Evolutionary conservation across 2,329 filamentous ascomycete genomes (phyloP).

Genomic region (Cladophialophora chaetospira): DNA sequence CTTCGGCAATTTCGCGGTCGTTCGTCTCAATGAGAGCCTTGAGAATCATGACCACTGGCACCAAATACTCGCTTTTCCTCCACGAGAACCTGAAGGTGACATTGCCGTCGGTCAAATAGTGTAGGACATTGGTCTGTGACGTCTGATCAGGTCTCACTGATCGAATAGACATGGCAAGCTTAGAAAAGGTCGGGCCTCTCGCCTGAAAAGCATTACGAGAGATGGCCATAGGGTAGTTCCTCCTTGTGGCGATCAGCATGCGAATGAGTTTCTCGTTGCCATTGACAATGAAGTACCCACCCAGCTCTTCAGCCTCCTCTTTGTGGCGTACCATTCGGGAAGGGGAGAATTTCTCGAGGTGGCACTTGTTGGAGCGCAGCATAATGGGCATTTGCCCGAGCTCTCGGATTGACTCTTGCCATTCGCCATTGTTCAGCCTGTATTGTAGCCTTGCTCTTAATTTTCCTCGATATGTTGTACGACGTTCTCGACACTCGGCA

Average conservation of each 20-base stretch:
- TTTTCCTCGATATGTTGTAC: constrained; percentile 86
- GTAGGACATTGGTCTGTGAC: constrained; percentile 93
- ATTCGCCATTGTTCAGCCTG: constrained; percentile 81
- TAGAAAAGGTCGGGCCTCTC: constrained; percentile 83
- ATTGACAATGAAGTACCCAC: constrained; percentile 97
- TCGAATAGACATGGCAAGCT: constrained; percentile 86
- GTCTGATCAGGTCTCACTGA: constrained; percentile 96
- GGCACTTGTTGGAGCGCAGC: constrained; percentile 89
- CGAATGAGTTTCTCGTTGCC: constrained; percentile 96
- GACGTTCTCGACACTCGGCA: constrained; percentile 90
- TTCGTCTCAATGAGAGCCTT: constrained; percentile 96
- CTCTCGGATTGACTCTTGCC: constrained; percentile 79
- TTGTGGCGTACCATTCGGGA: constrained; percentile 80
- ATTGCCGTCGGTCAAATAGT: constrained; percentile 94
- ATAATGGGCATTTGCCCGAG: constrained; percentile 90
- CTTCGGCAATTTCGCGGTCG: constrained; percentile 93
- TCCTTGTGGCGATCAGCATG: constrained; percentile 82
- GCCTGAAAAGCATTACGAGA: constrained; percentile 85
- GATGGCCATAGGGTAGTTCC: constrained; percentile 96
- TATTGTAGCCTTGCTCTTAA: constrained; percentile 83
- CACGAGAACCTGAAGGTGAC: constrained; percentile 97
- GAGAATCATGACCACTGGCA: constrained; percentile 93
- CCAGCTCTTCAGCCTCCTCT: constrained; percentile 94
- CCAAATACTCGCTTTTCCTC: constrained; percentile 95
- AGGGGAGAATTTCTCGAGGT: constrained; percentile 83